Base-by-base conservation (phyloP, 805 yeast species). In the Pichia phayaonensis region DNA sequence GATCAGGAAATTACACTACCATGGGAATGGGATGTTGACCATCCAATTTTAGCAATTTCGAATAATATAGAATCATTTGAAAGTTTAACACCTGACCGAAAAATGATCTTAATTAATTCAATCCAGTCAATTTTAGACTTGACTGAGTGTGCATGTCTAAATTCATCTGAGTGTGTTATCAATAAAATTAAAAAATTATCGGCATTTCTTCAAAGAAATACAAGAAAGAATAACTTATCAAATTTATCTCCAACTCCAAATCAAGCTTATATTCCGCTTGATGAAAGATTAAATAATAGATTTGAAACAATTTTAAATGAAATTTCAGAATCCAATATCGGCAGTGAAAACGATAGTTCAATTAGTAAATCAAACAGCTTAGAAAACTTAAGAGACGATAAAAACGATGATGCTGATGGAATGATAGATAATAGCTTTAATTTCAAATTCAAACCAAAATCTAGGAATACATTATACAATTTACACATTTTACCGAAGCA, bases 11-110 rank as follows among this genome's bases (percentile, higher is more conserved):
- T 92, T 21, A 76, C 90, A 0, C 65, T 89, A 11, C 79, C 82
- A 2, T 92, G 98, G 98, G 87, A 84, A 53, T 92, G 97, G 96
- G 96, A 90, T 61, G 62, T 67, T 3, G 55, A 70, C 18, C 96
- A 90, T 62, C 96, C 97, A 2, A 85, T 89, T 39, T 68, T 71
- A 48, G 73, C 74, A 55, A 67, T 85, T 49, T 71, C 76, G 24
- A 49, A 54, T 15, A 65, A 69, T 24, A 70, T 75, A n/a, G 64
- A 69, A 55, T 66, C 59, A 36, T 79, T 83, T 61, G 89, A 83
- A 45, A 75, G 74, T 23, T 67, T 84, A 26, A 58, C 71, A 8
- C 80, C 79, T 42, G 67, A 71, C 1, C 81, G 79, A 49, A 81
- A 80, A 56, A 73, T 79, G 4, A 68, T 74, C 18, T 61, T 86